phyloP scores from a whole-genome alignment of 805 yeast species.

The Kregervanrija delftensis region DNA sequence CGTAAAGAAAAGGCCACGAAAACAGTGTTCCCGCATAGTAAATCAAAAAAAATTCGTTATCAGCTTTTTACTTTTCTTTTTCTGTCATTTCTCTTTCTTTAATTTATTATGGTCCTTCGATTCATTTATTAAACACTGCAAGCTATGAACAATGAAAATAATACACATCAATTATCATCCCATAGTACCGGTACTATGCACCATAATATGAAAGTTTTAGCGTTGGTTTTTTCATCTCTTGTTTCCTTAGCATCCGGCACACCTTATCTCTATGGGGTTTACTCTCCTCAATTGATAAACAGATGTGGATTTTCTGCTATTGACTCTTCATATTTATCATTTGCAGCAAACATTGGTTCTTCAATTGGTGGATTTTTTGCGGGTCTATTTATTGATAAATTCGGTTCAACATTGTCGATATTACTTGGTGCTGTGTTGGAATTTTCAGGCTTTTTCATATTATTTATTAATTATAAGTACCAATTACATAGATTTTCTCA shows the following conservation, averaged over 20 bases:
- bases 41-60: too few relatives aligned
- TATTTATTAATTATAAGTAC: constrained; percentile 40
- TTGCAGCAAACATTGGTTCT: constrained; percentile 57
- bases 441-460: constrained; percentile 45
- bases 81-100: too few relatives aligned
- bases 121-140: too few relatives aligned
- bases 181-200: too few relatives aligned
- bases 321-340: constrained; percentile 57
- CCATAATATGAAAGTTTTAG: constrained; percentile 4
- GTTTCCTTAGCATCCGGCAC: constrained; percentile 69
- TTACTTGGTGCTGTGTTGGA: constrained; percentile 49
- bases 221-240: constrained; percentile 25
- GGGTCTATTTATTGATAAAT: constrained; percentile 57
- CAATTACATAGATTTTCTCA: constrained; percentile 32
- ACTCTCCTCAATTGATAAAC: constrained; percentile 62
- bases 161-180: too few relatives aligned
- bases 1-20: too few relatives aligned
- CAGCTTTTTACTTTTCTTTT: too few relatives aligned
- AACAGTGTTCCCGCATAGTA: too few relatives aligned
- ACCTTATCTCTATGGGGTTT: constrained; percentile 68
- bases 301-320: constrained; percentile 51
- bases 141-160: too few relatives aligned
- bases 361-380: constrained; percentile 67
- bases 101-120: too few relatives aligned
- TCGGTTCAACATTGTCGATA: constrained; percentile 49